Base-by-base conservation (phyloP, 495 filamentous ascomycete genomes). In the Usnea hakonensis region DNA sequence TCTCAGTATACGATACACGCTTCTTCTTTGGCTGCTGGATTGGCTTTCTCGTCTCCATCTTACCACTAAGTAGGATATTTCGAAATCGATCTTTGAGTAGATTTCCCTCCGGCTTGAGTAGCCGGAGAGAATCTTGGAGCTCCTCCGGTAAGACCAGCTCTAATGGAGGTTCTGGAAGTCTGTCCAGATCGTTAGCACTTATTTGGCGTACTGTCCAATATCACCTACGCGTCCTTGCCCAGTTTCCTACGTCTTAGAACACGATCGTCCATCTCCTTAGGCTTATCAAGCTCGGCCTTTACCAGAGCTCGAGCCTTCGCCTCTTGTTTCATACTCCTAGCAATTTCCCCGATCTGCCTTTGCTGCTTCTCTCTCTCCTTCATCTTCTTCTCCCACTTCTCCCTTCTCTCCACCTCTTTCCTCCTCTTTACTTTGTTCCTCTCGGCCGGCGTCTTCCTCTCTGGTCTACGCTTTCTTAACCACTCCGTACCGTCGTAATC, bases 141-240 rank as follows among this genome's bases (percentile, higher is more conserved):
- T 98, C 94, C 67, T 97, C 93, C 4, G 91, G 90, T 33, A 98
- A 80, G 7, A 96, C 90, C 48, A 98, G 74, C 69, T 98, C 94
- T 48, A 97, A 77, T 8, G 85, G 83, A 66, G 87, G 87, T 67
- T 91, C 85, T 0, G 91, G 91, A 17, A 92, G 70, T 65, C 83
- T 89, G 60, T 36, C 30, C 60, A 11, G 19, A 56, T 41, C 16
- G 65, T 79, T 65, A 76, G 75, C 62, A 61, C 30, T 17, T 19
- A 53, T 37, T 33, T 5, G 13, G 19, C 14, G 30, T 8, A 57
- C 21, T 26, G 28, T 19, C 21, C 11, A 43, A 35, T 21, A 3
- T 14, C 59, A 78, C 83, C 61, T 80, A 85, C 83, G 66, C 69
- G 67, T 81, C 73, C 74, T 89, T 94, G 64, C 94, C 89, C 8